Evolutionary conservation across 208 protist genomes (phyloP).

Genomic region (Leishmania lainsoni): DNA sequence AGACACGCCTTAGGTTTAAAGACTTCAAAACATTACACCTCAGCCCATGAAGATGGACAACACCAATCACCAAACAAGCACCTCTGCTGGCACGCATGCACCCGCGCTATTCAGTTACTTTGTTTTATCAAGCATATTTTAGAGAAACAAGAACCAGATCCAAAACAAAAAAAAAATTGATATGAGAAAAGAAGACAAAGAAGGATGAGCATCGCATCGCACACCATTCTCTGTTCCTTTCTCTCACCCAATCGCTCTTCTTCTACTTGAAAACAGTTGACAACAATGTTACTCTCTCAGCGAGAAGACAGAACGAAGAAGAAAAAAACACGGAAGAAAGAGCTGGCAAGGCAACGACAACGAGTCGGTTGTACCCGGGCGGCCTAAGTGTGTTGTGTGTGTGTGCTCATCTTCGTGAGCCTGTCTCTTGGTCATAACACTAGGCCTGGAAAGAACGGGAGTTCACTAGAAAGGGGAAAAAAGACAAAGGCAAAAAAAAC

Average conservation of each 20-base stretch:
- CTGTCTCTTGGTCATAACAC: background rate
- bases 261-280: background rate
- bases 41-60: background rate
- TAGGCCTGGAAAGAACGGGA: background rate
- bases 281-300: background rate
- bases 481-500: too few species aligned
- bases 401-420: background rate
- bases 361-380: background rate
- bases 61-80: background rate
- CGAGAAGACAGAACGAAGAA: background rate
- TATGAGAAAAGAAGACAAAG: background rate
- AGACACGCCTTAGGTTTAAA: background rate
- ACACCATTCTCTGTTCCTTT: background rate
- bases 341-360: background rate
- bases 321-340: background rate
- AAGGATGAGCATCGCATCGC: background rate
- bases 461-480: background rate
- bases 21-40: background rate
- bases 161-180: background rate
- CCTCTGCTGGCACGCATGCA: background rate
- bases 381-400: background rate
- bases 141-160: background rate
- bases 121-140: background rate
- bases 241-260: background rate
- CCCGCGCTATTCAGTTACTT: background rate